Evolutionary conservation across 345 rosid species (phyloP).

Genomic region (Ceriops tagal): DNA sequence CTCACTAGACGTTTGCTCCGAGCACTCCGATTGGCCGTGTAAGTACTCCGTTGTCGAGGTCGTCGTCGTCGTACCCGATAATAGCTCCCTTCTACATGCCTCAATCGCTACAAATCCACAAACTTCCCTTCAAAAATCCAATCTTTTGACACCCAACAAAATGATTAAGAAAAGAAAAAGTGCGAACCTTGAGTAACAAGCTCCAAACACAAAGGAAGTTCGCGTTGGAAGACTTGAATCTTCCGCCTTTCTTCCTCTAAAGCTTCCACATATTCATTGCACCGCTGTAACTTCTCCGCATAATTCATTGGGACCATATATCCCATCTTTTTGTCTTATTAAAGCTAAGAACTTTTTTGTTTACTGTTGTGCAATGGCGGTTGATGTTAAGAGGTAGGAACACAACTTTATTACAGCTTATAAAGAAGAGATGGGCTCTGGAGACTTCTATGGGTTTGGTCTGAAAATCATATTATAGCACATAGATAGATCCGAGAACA

Average conservation of each 20-base stretch:
- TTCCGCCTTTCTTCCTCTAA: slow-evolving; percentile 85
- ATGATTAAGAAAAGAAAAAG: not conserved
- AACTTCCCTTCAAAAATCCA: not conserved
- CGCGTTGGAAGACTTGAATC: slow-evolving; percentile 87
- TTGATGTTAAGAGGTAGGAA: too few relatives aligned
- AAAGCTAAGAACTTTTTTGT: not conserved
- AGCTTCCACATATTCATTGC: slow-evolving; percentile 60
- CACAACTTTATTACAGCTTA: too few relatives aligned
- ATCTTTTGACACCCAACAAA: not conserved
- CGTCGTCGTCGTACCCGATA: slow-evolving; percentile 40
- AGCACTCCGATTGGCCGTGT: slow-evolving; percentile 72
- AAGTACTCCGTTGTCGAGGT: slow-evolving; percentile 30
- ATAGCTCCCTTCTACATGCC: slow-evolving; percentile 61
- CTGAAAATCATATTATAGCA: not conserved
- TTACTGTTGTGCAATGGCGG: too few relatives aligned
- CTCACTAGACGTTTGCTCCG: slow-evolving; percentile 77
- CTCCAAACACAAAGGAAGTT: slow-evolving; percentile 89
- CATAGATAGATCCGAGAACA: slow-evolving; percentile 45
- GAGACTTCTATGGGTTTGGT: not conserved
- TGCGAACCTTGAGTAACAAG: slow-evolving; percentile 78
- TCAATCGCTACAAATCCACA: slow-evolving; percentile 60
- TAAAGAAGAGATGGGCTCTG: not conserved
- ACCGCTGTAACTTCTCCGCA: slow-evolving; percentile 47
- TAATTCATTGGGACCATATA: slow-evolving; percentile 33
- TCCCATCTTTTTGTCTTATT: not conserved